phyloP scores from a whole-genome alignment of 2,329 filamentous ascomycete genomes.

The Trichoderma simmonsii region DNA sequence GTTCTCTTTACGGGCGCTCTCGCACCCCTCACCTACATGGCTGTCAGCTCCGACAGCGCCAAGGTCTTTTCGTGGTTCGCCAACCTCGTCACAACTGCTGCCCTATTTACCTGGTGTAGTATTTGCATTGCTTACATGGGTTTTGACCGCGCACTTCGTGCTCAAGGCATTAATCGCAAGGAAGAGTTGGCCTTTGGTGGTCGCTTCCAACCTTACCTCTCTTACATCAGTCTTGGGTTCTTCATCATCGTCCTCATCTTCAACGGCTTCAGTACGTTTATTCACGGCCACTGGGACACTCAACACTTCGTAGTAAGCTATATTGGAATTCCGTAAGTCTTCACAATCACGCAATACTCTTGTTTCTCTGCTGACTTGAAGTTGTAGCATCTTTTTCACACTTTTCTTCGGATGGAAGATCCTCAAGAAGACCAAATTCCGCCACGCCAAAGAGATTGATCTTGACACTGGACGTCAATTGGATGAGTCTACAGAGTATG shows the following conservation, averaged over 20 bases:
- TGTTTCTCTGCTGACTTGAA: not conserved
- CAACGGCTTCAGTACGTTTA: constrained; percentile 55
- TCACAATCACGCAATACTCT: not conserved
- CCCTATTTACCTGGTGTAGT: constrained; percentile 42
- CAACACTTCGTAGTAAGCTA: not conserved
- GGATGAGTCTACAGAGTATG: not conserved
- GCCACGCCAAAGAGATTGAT: not conserved
- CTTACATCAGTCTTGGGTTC: constrained; percentile 48
- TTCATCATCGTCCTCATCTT: constrained; percentile 51
- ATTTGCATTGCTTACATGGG: constrained; percentile 48
- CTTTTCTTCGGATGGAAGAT: constrained; percentile 68
- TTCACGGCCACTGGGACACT: constrained; percentile 30
- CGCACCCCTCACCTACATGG: constrained; percentile 49
- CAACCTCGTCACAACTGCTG: constrained; percentile 50
- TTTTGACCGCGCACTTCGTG: constrained; percentile 37
- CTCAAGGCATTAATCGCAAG: not conserved
- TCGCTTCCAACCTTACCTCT: constrained; percentile 49
- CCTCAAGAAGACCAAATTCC: constrained; percentile 1
- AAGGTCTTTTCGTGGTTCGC: constrained; percentile 52
- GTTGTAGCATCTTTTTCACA: constrained; percentile 42
- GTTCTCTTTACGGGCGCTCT: constrained; percentile 48
- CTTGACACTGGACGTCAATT: not conserved
- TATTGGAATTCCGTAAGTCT: not conserved
- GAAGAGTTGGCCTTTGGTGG: constrained; percentile 46
- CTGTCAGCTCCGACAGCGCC: constrained; percentile 44